Evolutionary conservation across 2,329 filamentous ascomycete genomes (phyloP).

Genomic region (Penicillium janthinellum): DNA sequence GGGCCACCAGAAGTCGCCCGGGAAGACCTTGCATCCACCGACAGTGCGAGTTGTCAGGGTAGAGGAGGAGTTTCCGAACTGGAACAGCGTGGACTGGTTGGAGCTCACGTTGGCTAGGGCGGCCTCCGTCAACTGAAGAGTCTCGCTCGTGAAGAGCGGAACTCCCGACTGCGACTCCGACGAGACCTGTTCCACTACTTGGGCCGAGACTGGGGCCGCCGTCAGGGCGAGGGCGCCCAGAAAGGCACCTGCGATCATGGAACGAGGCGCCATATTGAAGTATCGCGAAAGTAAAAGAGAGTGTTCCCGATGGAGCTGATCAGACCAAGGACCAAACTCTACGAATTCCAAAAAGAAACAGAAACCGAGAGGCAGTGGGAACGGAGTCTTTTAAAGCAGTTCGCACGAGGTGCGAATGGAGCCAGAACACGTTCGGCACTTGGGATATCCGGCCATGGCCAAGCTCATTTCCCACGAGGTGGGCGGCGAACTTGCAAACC

Average conservation of each 20-base stretch:
- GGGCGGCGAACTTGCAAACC: background rate
- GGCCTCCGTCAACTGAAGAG: slow-evolving; percentile 28
- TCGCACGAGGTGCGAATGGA: slow-evolving; percentile 1
- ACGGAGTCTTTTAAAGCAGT: slow-evolving; percentile 3
- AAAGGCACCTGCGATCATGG: slow-evolving; percentile 6
- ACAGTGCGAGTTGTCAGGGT: background rate
- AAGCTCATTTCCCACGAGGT: slow-evolving; percentile 8
- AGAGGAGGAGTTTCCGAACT: slow-evolving; percentile 23
- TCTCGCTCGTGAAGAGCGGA: slow-evolving; percentile 29
- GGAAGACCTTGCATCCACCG: slow-evolving; percentile 29
- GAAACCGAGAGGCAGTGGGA: background rate
- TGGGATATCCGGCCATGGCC: background rate
- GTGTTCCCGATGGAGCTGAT: background rate
- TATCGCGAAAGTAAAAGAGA: background rate
- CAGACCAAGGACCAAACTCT: background rate
- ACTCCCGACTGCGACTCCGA: slow-evolving; percentile 21
- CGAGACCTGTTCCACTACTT: slow-evolving; percentile 12
- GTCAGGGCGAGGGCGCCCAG: slow-evolving; percentile 20
- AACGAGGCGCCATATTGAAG: slow-evolving; percentile 13
- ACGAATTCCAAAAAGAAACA: background rate
- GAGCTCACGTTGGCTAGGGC: slow-evolving; percentile 19
- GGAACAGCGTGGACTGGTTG: slow-evolving; percentile 24
- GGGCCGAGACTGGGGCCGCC: slow-evolving; percentile 12
- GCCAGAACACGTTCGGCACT: background rate
- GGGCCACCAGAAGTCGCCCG: slow-evolving; percentile 30